Conservation (phyloP, 2,329 filamentous ascomycete genomes). For the Fusarium sp. region DNA sequence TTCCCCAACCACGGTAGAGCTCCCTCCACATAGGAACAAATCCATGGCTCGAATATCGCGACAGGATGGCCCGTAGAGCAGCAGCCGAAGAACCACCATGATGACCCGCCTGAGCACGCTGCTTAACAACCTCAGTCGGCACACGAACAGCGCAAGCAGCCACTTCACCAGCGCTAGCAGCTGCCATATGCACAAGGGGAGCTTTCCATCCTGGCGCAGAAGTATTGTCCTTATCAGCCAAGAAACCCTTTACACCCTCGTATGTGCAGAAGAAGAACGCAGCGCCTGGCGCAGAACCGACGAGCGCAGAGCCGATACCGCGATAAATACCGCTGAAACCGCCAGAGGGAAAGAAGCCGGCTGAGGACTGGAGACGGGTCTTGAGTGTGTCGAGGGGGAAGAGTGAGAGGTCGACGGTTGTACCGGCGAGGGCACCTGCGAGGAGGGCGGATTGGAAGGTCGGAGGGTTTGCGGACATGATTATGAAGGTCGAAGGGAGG, state of each 20-base stretch:
- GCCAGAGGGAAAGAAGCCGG: slow-evolving; percentile 82
- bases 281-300: slow-evolving; percentile 92
- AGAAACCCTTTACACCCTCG: slow-evolving; percentile 75
- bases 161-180: slow-evolving; percentile 87
- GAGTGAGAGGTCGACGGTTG: slow-evolving; percentile 95
- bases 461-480: slow-evolving; percentile 43
- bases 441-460: slow-evolving; percentile 72
- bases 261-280: slow-evolving; percentile 98
- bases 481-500: neutral
- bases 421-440: slow-evolving; percentile 91
- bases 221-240: slow-evolving; percentile 51
- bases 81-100: slow-evolving; percentile 76
- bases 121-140: slow-evolving; percentile 97
- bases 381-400: slow-evolving; percentile 99
- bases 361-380: slow-evolving; percentile 89
- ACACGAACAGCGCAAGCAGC: slow-evolving; percentile 93
- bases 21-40: slow-evolving; percentile 77
- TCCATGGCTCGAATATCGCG: slow-evolving; percentile 57
- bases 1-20: slow-evolving; percentile 90
- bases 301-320: slow-evolving; percentile 87
- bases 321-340: slow-evolving; percentile 94
- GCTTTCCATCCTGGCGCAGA: slow-evolving; percentile 39
- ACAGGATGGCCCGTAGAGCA: slow-evolving; percentile 77
- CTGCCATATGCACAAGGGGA: slow-evolving; percentile 78
- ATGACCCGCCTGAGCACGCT: slow-evolving; percentile 89